These are phyloP conservation scores for Torulaspora quercuum DNA, from an alignment of 805 yeast genomes.

Conservation along the genomic window DNA sequence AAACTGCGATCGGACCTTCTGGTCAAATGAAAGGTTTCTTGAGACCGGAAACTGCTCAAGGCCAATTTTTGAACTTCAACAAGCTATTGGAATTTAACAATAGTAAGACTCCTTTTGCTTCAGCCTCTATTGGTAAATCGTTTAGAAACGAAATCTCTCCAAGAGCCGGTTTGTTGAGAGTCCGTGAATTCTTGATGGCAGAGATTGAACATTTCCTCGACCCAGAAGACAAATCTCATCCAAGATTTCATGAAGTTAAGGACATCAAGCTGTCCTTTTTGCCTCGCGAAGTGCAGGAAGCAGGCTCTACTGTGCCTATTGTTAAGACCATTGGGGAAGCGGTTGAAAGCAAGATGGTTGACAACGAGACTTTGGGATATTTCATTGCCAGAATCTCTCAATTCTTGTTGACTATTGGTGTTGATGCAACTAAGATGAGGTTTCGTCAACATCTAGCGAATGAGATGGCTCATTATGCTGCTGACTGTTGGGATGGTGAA, in stretches of 20 bases:
- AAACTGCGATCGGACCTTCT: constrained; percentile 98
- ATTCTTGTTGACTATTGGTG: constrained; percentile 86
- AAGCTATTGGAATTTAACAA: constrained; percentile 93
- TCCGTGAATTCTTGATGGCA: constrained; percentile 98
- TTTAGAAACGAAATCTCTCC: constrained; percentile 99
- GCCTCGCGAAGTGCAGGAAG: constrained; percentile 83
- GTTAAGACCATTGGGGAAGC: constrained; percentile 84
- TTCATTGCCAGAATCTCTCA: constrained; percentile 89
- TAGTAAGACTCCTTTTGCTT: constrained; percentile 98
- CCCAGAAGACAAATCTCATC: constrained; percentile 81
- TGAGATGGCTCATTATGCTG: constrained; percentile 99
- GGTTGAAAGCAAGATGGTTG: constrained; percentile 81
- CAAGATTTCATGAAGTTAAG: constrained; percentile 70
- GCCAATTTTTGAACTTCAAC: constrained; percentile 93
- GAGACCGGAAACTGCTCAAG: constrained; percentile 99
- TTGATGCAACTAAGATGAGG: constrained; percentile 75
- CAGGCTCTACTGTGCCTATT: constrained; percentile 69
- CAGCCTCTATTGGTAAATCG: constrained; percentile 97
- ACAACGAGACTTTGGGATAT: constrained; percentile 95
- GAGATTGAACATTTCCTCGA: constrained; percentile 99
- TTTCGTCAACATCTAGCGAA: constrained; percentile 98
- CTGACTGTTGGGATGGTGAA: constrained; percentile 99
- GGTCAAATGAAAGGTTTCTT: constrained; percentile 93
- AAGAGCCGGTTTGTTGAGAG: constrained; percentile 94
- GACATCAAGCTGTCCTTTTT: constrained; percentile 72